phyloP scores from a whole-genome alignment of 2,329 filamentous ascomycete species.

The Pseudonectria foliicola region DNA sequence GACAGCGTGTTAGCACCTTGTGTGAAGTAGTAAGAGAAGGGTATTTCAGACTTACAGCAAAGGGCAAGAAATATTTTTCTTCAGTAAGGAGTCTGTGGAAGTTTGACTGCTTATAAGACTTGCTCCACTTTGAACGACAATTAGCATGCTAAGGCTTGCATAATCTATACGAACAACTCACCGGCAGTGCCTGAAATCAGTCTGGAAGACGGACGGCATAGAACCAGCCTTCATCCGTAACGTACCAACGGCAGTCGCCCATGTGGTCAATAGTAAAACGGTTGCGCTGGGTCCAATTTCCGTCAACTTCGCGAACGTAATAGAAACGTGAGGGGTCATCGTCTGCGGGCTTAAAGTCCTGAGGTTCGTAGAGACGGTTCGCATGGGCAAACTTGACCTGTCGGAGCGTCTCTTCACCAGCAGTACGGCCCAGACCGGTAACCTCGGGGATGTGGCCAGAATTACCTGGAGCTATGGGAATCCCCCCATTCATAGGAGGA shows the following conservation, averaged over 20 bases:
- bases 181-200: conserved; percentile 13
- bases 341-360: conserved; percentile 57
- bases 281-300: conserved; percentile 52
- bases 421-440: conserved; percentile 45
- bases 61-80: background rate
- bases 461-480: conserved; percentile 36
- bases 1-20: too few relatives aligned
- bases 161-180: conserved; percentile 3
- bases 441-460: conserved; percentile 38
- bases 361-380: conserved; percentile 46
- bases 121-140: too few relatives aligned
- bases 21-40: background rate
- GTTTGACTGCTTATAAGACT: too few relatives aligned
- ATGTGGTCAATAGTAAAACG: conserved; percentile 54
- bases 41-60: background rate
- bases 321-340: conserved; percentile 55
- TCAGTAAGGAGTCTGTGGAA: background rate
- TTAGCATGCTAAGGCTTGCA: too few relatives aligned
- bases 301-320: conserved; percentile 53
- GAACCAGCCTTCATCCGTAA: conserved; percentile 50
- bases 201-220: conserved; percentile 51
- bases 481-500: conserved; percentile 13
- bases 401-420: conserved; percentile 38
- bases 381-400: conserved; percentile 42
- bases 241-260: conserved; percentile 52